Evolutionary conservation across 1,139 yeast species (phyloP), one percentile per base, ranked within the genome.

Genomic region (Saccharomyces hybrid): DNA sequence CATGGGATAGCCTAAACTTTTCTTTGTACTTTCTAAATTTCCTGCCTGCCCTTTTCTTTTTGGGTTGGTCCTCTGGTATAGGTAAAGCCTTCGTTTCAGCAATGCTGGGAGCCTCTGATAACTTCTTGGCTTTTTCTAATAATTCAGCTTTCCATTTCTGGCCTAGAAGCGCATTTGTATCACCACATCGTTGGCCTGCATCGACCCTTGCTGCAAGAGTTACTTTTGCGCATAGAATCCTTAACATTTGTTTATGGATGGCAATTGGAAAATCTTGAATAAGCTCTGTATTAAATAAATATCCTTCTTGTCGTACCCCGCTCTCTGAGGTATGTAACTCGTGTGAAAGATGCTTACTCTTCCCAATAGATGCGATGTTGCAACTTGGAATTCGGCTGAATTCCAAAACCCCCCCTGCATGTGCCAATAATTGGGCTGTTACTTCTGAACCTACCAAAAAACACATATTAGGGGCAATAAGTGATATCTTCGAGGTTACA

Each of bases 201-300:
- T 93, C 99, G 3, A 91, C 77, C 56, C 99, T 76, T 0, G 98
- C 90, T 0, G 97, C 95, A 9, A 95, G 71, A 0, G 88, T 78
- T 1, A 88, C 73, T 64, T 91, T 93, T 0, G 88, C 96, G 52
- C 96, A 80, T 0, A 88, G 73, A 57, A 89, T 84, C 55, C 97
- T 74, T 75, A 89, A 76, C 3, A 91, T 95, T 60, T 85, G 86
- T 54, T 80, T 80, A 52, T 83, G 77, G 16, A 79, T 71, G 49
- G 82, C 85, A 1, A 78, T 78, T 0, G 95, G 85, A n/a, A 66
- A 67, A 56, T 70, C 51, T 53, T 77, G 81, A 1, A 84, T 76
- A 23, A 84, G 54, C 1, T 80, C 84, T 50, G 79, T 74, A 53
- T 79, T 73, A 63, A 74, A 83, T 4, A 85, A 62, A 61, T 78